These are phyloP conservation scores for Cucurbitaria berberidis DNA, from an alignment of 2,329 filamentous ascomycete genomes.

Conservation along the genomic window DNA sequence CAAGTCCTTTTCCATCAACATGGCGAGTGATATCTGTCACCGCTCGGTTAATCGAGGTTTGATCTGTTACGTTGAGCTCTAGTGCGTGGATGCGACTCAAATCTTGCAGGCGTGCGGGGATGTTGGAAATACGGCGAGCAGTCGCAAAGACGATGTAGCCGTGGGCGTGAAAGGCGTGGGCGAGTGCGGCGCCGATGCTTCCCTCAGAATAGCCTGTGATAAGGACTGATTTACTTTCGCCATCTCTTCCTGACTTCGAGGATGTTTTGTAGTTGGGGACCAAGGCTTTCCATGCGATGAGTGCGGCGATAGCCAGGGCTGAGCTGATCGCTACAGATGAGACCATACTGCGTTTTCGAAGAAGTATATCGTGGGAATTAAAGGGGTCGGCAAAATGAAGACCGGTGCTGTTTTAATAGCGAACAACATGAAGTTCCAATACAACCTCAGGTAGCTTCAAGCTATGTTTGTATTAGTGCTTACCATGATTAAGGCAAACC, in stretches of 20 bases:
- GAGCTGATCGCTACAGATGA: background rate
- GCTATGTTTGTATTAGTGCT: too few species aligned
- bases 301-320: background rate
- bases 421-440: too few species aligned
- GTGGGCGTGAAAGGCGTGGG: slow-evolving; percentile 44
- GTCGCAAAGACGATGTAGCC: slow-evolving; percentile 54
- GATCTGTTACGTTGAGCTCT: slow-evolving; percentile 14
- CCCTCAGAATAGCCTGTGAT: slow-evolving; percentile 41
- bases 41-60: slow-evolving; percentile 8
- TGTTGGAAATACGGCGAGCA: slow-evolving; percentile 39
- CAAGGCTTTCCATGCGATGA: background rate
- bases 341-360: too few species aligned
- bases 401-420: too few species aligned
- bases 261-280: background rate
- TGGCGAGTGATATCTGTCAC: slow-evolving; percentile 1
- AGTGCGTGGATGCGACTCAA: slow-evolving; percentile 26
- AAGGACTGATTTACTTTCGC: slow-evolving; percentile 18
- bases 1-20: slow-evolving; percentile 11
- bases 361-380: too few species aligned
- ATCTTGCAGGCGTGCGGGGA: slow-evolving; percentile 8
- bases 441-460: too few species aligned
- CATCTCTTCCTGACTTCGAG: background rate
- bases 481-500: background rate
- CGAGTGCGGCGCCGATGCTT: slow-evolving; percentile 52
- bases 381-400: too few species aligned